Evolutionary conservation across 345 rosid species (phyloP), one percentile per base, ranked within the genome.

Genomic region (Eucalyptus globulus): DNA sequence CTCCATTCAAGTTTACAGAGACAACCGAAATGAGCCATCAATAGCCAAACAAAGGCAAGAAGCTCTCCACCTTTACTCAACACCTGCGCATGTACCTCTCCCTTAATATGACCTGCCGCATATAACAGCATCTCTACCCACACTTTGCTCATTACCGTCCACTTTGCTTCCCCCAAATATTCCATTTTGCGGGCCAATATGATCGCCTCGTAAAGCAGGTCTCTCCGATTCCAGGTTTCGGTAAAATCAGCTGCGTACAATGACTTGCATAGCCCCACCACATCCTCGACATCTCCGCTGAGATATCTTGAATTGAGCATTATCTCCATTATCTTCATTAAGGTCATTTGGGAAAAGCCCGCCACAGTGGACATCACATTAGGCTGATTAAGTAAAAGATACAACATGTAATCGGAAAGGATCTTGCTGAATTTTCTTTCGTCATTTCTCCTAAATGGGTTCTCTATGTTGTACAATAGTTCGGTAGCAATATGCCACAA

Each of bases 371-470:
- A 21, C 11, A 8, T 21, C 58, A 53, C 1, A 0, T 53, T 53
- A 53, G 58, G 10, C 10, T 19, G 11, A n/a, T 67, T 14, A 29
- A 29, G 9, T 4, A 62, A 29, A 13, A 62, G 72, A 62, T 62
- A 14, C 4, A 62, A 3, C 10, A 62, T 14, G 19, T 62, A 62
- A 19, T 62, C 37, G 4, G 72, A 29, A 14, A 62, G 72, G 9
- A 29, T 62, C 72, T 62, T 62, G 34, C 72, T 62, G 37, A 62
- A 62, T 7, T 62, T 37, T 37, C 10, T 62, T 29, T 67, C 6
- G 1, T 62, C 72, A 29, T 62, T 62, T 6, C 2, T 62, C 14
- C 6, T 2, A 2, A 3, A 29, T 1, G 0, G 2, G 2, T 29
- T 6, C 19, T 62, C 37, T 29, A 2, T 4, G 5, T 4, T 62